A percentile compares a stretch with the other conserved stretches of the same genome.
Evolutionary conservation across 202 grass and related monocot genomes (phyloP).

Genomic region (Hordeum pubiflorum): DNA sequence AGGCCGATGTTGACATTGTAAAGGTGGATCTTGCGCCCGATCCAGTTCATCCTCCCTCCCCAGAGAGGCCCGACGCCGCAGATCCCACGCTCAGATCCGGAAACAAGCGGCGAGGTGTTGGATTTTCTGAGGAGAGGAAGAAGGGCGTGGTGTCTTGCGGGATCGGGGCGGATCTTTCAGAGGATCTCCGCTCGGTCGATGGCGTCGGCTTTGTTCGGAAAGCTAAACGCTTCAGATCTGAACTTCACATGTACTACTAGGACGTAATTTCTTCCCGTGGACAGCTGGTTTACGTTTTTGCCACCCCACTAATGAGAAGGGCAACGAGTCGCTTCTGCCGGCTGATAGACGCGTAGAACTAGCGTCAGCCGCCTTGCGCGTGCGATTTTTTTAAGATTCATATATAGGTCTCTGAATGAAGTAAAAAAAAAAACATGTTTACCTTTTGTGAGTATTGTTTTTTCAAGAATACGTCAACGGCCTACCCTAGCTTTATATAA

Average conservation of each 20-base stretch:
- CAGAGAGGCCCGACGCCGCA: background rate
- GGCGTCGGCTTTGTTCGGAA: background rate
- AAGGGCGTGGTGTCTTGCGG: background rate
- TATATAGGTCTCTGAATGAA: no score
- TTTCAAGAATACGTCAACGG: no score
- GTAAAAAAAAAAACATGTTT: no score
- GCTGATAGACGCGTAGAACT: no score
- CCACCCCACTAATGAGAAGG: background rate
- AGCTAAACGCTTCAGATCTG: slow-evolving; percentile 12
- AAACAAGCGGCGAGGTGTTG: background rate
- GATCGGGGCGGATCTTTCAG: background rate
- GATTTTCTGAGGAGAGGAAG: background rate
- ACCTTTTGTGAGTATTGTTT: no score
- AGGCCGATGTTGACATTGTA: slow-evolving; percentile 64
- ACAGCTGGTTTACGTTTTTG: background rate
- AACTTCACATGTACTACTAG: background rate
- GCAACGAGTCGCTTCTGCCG: no score
- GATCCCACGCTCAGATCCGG: slow-evolving; percentile 34
- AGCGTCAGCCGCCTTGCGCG: no score
- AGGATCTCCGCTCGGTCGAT: background rate
- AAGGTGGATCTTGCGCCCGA: slow-evolving; percentile 57
- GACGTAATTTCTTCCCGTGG: background rate
- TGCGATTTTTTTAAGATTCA: no score
- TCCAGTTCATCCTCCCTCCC: slow-evolving; percentile 50
- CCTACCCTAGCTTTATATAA: no score